A percentile compares a stretch with the other conserved stretches of the same genome.
Conservation (phyloP, 176 grass and related monocot genomes). For the Cocos nucifera region DNA sequence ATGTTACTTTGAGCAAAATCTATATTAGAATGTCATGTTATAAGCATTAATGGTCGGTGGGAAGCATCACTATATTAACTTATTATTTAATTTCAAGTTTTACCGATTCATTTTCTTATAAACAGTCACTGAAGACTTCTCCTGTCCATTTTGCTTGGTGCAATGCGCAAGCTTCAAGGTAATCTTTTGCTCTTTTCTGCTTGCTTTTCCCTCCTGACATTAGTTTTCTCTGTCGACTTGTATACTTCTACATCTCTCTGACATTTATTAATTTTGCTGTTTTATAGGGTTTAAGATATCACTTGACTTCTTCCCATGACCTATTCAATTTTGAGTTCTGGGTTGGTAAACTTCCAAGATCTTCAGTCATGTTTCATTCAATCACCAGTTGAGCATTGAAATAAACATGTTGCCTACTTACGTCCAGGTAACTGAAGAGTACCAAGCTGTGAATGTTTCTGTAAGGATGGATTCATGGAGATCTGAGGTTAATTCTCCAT, state of each 20-base stretch:
- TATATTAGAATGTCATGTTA: too few relatives aligned
- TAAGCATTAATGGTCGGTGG: too few relatives aligned
- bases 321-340: conserved; percentile 93
- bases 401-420: conserved; percentile 17
- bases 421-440: conserved; percentile 75
- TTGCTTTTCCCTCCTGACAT: not conserved
- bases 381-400: conserved; percentile 3
- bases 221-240: conserved; percentile 4
- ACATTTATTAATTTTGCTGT: conserved; percentile 14
- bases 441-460: conserved; percentile 87
- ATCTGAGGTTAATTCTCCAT: conserved; percentile 39
- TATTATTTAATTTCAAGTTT: conserved; percentile 18
- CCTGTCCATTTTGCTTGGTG: conserved; percentile 90
- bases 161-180: conserved; percentile 97
- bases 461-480: conserved; percentile 60
- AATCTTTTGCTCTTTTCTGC: conserved; percentile 9
- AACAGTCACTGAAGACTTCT: conserved; percentile 97
- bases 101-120: conserved; percentile 20
- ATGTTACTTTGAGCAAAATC: too few relatives aligned
- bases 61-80: too few relatives aligned
- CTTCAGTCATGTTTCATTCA: conserved; percentile 20
- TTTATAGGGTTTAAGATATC: conserved; percentile 68
- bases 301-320: conserved; percentile 84
- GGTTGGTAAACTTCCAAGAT: conserved; percentile 77
- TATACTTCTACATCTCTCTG: not conserved